These are phyloP conservation scores for Rhodocollybia butyracea DNA, from an alignment of 768 basidiomycete genomes.

Conservation along the genomic window DNA sequence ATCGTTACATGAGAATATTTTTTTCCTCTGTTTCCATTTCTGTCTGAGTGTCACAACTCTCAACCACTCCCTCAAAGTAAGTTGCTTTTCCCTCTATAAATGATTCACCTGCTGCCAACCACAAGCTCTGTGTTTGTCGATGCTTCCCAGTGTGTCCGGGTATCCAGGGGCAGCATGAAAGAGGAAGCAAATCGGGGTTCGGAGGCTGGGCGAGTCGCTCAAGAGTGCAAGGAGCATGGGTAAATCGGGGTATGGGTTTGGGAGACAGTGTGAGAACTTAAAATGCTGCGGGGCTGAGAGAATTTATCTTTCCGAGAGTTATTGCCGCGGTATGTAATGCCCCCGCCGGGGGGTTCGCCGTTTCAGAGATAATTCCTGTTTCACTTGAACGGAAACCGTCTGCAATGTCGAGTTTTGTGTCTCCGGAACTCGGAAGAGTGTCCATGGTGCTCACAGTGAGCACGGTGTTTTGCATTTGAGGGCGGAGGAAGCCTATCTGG, in stretches of 20 bases:
- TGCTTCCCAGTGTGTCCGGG: conserved; percentile 34
- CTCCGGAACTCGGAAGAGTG: conserved; percentile 10
- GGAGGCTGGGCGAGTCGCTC: conserved; percentile 12
- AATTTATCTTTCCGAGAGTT: conserved; percentile 61
- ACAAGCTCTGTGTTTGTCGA: conserved; percentile 29
- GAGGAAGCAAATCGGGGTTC: conserved; percentile 15
- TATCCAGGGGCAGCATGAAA: conserved; percentile 6
- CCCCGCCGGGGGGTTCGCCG: conserved; percentile 25
- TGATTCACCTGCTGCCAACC: too few relatives aligned
- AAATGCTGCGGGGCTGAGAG: conserved; percentile 59
- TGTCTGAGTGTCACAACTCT: conserved; percentile 6
- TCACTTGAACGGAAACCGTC: conserved; percentile 4
- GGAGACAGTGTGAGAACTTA: conserved; percentile 82
- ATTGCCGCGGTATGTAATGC: conserved; percentile 53
- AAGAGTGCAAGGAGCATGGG: conserved; percentile 8
- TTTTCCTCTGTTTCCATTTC: too few relatives aligned
- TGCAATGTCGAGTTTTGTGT: conserved; percentile 15
- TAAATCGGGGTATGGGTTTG: conserved; percentile 70
- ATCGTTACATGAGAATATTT: conserved; percentile 75
- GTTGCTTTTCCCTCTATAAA: conserved; percentile 38
- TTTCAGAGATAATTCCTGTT: conserved; percentile 9
- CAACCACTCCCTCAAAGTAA: too few relatives aligned
- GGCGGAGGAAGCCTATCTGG: conserved; percentile 3
- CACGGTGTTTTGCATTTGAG: conserved; percentile 3
- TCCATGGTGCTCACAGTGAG: too few relatives aligned